A percentile compares a stretch with the other conserved stretches of the same genome.
Evolutionary conservation across 176 grass and related monocot genomes (phyloP).

Genomic region (Eragrostis curvula): DNA sequence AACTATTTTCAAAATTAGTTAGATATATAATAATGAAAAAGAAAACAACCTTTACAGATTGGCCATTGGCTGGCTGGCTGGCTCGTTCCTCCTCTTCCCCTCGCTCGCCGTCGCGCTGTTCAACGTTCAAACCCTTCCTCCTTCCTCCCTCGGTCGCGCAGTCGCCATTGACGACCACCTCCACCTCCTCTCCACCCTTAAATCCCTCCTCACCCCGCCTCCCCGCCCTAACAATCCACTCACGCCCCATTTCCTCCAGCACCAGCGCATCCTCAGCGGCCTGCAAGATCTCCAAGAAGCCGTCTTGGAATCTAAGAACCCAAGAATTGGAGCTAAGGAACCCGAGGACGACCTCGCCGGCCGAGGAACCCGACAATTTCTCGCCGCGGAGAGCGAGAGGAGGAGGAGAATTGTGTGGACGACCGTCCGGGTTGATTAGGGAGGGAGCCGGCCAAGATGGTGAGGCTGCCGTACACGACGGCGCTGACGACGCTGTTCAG

Average conservation of each 20-base stretch:
- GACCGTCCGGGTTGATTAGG: not conserved
- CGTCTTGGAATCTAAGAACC: slow-evolving; percentile 36
- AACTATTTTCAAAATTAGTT: not conserved
- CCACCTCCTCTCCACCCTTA: slow-evolving; percentile 39
- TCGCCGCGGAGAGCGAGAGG: not conserved
- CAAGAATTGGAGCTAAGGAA: not conserved
- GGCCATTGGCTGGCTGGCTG: slow-evolving; percentile 10
- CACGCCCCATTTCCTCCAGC: not conserved
- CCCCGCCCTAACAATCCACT: slow-evolving; percentile 19
- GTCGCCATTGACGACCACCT: slow-evolving; percentile 61
- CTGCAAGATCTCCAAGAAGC: slow-evolving; percentile 27
- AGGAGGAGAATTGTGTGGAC: not conserved
- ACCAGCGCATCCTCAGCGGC: not conserved
- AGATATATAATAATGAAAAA: not conserved
- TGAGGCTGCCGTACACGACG: slow-evolving; percentile 82
- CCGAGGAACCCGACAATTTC: not conserved
- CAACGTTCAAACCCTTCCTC: slow-evolving; percentile 56
- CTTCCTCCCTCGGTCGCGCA: not conserved
- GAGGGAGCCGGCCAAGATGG: slow-evolving; percentile 47
- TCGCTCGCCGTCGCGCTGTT: slow-evolving; percentile 17
- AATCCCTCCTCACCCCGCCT: slow-evolving; percentile 43
- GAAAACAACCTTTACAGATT: not conserved
- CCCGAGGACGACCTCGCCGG: not conserved
- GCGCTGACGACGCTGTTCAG: slow-evolving; percentile 79
- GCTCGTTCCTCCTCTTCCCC: not conserved